Evolutionary conservation across 768 basidiomycete species (phyloP).

Genomic region (Boletus rubescentipes): DNA sequence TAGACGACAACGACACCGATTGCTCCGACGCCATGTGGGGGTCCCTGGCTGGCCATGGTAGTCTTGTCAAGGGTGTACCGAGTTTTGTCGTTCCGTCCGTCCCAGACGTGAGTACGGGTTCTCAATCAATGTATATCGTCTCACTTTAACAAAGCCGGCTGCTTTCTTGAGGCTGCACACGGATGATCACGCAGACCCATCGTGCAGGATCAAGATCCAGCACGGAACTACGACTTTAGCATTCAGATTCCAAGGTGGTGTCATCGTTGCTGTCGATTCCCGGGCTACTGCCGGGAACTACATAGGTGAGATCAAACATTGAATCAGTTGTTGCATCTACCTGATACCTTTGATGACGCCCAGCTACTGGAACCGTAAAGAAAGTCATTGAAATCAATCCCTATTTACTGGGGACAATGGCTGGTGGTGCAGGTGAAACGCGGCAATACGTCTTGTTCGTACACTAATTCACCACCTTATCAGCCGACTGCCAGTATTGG

Average conservation of each 20-base stretch:
- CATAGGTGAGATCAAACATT: constrained; percentile 60
- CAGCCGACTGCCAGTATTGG: constrained; percentile 96
- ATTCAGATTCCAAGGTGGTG: constrained; percentile 94
- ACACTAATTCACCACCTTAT: constrained; percentile 5
- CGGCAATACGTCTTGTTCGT: background rate
- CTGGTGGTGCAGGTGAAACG: constrained; percentile 89
- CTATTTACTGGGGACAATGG: constrained; percentile 99
- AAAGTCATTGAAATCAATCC: constrained; percentile 99
- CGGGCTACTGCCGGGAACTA: constrained; percentile 97
- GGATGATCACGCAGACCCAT: constrained; percentile 92
- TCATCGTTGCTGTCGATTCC: constrained; percentile 99
- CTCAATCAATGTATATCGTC: background rate
- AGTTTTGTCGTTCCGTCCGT: constrained; percentile 71
- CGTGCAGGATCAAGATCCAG: constrained; percentile 95
- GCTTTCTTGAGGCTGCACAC: constrained; percentile 92
- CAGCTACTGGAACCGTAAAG: constrained; percentile 96
- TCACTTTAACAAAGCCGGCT: constrained; percentile 60
- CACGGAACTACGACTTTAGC: constrained; percentile 99
- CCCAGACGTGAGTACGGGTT: constrained; percentile 59
- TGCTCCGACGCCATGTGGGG: constrained; percentile 76
- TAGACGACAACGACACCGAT: constrained; percentile 62
- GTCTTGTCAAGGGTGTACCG: constrained; percentile 66
- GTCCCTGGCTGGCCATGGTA: constrained; percentile 80
- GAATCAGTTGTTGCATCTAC: background rate
- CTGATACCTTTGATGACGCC: background rate